Evolutionary conservation across 2,329 filamentous ascomycete genomes (phyloP).

Genomic region (Exophiala sideris): DNA sequence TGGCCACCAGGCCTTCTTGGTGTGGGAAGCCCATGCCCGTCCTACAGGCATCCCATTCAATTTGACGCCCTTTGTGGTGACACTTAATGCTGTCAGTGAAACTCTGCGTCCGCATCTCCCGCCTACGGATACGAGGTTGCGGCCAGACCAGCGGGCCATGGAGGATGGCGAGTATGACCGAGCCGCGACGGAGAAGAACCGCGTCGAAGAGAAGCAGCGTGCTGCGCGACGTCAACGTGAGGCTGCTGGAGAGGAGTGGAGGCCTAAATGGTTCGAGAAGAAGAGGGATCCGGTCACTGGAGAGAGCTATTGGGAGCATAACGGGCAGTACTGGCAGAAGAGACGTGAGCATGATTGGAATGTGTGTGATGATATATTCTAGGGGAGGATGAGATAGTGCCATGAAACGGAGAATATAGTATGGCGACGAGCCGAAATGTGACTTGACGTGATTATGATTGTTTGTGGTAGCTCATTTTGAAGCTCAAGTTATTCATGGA

Average conservation of each 20-base stretch:
- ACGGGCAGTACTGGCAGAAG: constrained; percentile 79
- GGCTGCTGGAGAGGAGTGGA: constrained; percentile 73
- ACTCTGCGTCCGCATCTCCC: constrained; percentile 72
- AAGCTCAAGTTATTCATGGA: too few species aligned
- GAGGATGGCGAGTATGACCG: constrained; percentile 97
- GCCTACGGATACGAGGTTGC: constrained; percentile 87
- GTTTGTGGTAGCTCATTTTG: too few species aligned
- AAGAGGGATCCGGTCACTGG: constrained; percentile 73
- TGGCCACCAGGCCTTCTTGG: constrained; percentile 70
- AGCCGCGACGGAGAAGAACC: constrained; percentile 88
- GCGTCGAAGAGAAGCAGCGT: constrained; percentile 88
- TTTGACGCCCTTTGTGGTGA: constrained; percentile 90
- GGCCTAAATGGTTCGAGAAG: constrained; percentile 80
- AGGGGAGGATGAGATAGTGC: constrained; percentile 3
- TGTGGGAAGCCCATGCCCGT: constrained; percentile 85
- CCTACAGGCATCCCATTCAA: constrained; percentile 91
- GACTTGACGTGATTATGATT: too few species aligned
- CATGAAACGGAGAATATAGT: not conserved
- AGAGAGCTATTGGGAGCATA: constrained; percentile 87
- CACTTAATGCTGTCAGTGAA: constrained; percentile 89
- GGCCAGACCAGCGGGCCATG: constrained; percentile 96
- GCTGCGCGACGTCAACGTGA: constrained; percentile 71
- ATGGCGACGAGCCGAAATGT: too few species aligned
- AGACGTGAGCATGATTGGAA: constrained; percentile 63
- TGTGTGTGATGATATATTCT: constrained; percentile 74